phyloP scores from a whole-genome alignment of 495 filamentous ascomycete genomes.

The Aspergillus diversus region DNA sequence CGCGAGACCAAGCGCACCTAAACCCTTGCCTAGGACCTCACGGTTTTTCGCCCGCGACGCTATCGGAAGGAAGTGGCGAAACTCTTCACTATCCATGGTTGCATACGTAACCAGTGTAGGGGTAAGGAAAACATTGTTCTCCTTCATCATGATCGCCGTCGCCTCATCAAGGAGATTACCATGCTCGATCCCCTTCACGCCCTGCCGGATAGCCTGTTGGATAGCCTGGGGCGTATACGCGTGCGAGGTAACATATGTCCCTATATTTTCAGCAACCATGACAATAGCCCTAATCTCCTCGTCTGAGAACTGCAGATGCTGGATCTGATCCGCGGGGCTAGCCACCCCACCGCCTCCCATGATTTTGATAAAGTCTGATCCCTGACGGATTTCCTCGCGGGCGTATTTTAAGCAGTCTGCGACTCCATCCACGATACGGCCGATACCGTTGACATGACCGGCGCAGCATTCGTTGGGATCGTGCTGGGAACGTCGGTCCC shows the following conservation, averaged over 20 bases:
- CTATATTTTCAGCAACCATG: slow-evolving; percentile 46
- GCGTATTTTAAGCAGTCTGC: slow-evolving; percentile 52
- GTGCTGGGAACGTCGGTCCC: slow-evolving; percentile 45
- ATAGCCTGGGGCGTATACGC: slow-evolving; percentile 58
- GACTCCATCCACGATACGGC: slow-evolving; percentile 54
- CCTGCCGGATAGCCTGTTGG: slow-evolving; percentile 57
- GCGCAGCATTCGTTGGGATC: slow-evolving; percentile 48
- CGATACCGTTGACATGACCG: slow-evolving; percentile 35
- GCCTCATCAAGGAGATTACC: slow-evolving; percentile 56
- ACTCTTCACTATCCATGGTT: slow-evolving; percentile 48
- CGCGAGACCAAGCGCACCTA: slow-evolving; percentile 48
- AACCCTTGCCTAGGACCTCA: slow-evolving; percentile 48
- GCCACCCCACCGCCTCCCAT: slow-evolving; percentile 60
- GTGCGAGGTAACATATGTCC: slow-evolving; percentile 60
- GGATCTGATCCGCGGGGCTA: slow-evolving; percentile 52
- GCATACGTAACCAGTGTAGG: slow-evolving; percentile 58
- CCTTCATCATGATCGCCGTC: slow-evolving; percentile 52
- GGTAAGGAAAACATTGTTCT: slow-evolving; percentile 50
- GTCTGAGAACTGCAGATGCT: slow-evolving; percentile 55
- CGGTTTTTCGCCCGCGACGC: slow-evolving; percentile 48
- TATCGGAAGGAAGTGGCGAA: slow-evolving; percentile 45
- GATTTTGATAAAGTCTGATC: slow-evolving; percentile 62
- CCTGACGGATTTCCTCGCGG: slow-evolving; percentile 54
- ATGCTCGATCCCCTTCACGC: slow-evolving; percentile 59
- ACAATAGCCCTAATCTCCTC: slow-evolving; percentile 57